Evolutionary conservation across 805 yeast genomes (phyloP).

Genomic region (Soucietia sequanensis): DNA sequence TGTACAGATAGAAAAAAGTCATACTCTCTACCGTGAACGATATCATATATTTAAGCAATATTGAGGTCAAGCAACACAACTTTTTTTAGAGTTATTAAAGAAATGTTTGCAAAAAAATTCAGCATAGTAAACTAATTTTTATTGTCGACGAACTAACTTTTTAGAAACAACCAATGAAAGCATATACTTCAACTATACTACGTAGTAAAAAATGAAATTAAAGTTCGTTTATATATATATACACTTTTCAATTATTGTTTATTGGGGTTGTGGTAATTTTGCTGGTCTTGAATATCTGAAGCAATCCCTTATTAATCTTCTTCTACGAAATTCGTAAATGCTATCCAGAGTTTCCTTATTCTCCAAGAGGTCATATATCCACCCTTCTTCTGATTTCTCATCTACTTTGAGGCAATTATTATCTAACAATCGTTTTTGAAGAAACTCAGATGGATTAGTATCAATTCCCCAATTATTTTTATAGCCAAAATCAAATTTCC

Average conservation of each 20-base stretch:
- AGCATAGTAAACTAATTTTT: too few relatives aligned
- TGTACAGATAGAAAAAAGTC: too few relatives aligned
- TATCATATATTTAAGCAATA: too few relatives aligned
- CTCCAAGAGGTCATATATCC: slow-evolving; percentile 47
- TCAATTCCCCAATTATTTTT: slow-evolving; percentile 69
- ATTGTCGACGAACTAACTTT: too few relatives aligned
- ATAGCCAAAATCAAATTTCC: slow-evolving; percentile 61
- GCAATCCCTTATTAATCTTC: slow-evolving; percentile 55
- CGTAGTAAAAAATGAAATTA: too few relatives aligned
- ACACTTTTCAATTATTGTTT: not conserved
- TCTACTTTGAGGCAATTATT: slow-evolving; percentile 14
- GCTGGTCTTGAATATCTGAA: slow-evolving; percentile 39
- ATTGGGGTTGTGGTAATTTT: slow-evolving; percentile 6
- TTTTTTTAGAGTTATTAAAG: too few relatives aligned
- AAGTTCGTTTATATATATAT: slow-evolving; percentile 2
- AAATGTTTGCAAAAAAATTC: too few relatives aligned
- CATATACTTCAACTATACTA: too few relatives aligned
- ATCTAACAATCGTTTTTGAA: slow-evolving; percentile 42
- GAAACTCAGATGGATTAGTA: slow-evolving; percentile 50
- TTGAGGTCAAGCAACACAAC: too few relatives aligned
- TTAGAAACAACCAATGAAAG: too few relatives aligned
- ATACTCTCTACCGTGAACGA: too few relatives aligned
- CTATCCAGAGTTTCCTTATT: slow-evolving; percentile 26
- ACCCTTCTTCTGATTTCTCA: slow-evolving; percentile 36
- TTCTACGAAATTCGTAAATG: slow-evolving; percentile 52